A percentile compares a stretch with the other conserved stretches of the same genome.
These are phyloP conservation scores for Trichosporon sp. DNA, from an alignment of 1,284 basidiomycete species.

Conservation along the genomic window DNA sequence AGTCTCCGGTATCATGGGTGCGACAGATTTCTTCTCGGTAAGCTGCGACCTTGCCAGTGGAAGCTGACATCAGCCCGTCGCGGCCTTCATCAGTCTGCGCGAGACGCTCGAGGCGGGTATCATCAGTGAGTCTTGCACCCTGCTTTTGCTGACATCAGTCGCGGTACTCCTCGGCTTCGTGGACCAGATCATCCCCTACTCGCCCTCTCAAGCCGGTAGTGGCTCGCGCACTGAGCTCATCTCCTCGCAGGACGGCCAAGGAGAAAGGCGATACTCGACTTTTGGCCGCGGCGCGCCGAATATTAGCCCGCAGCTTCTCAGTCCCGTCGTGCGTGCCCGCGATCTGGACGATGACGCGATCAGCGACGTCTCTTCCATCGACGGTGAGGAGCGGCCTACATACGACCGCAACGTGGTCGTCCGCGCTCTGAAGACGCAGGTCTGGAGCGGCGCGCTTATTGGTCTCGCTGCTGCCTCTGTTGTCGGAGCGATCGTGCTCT, in stretches of 20 bases:
- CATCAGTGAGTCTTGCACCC: slow-evolving; percentile 62
- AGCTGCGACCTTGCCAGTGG: not conserved
- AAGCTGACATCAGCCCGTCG: slow-evolving; percentile 39
- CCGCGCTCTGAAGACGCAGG: slow-evolving; percentile 59
- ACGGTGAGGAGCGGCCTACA: not conserved
- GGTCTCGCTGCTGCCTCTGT: slow-evolving; percentile 72
- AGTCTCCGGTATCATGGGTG: slow-evolving; percentile 16
- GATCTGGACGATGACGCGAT: slow-evolving; percentile 26
- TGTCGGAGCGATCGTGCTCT: slow-evolving; percentile 61
- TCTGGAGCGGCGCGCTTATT: slow-evolving; percentile 69
- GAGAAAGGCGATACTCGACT: slow-evolving; percentile 24
- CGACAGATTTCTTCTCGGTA: slow-evolving; percentile 30
- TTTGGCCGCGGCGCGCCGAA: slow-evolving; percentile 23
- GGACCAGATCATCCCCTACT: slow-evolving; percentile 66
- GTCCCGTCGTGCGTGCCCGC: slow-evolving; percentile 22
- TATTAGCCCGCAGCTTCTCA: slow-evolving; percentile 30
- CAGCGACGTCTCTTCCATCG: slow-evolving; percentile 3
- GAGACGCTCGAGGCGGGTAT: slow-evolving; percentile 87
- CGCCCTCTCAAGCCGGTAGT: not conserved
- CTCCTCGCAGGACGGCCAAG: not conserved
- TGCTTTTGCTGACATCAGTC: slow-evolving; percentile 29
- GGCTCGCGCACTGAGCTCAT: slow-evolving; percentile 26
- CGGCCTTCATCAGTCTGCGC: slow-evolving; percentile 83
- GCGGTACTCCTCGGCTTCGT: slow-evolving; percentile 82
- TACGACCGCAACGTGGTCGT: slow-evolving; percentile 31